Evolutionary conservation across 2,329 filamentous ascomycete genomes (phyloP).

Genomic region (Calonectria pauciramosa): DNA sequence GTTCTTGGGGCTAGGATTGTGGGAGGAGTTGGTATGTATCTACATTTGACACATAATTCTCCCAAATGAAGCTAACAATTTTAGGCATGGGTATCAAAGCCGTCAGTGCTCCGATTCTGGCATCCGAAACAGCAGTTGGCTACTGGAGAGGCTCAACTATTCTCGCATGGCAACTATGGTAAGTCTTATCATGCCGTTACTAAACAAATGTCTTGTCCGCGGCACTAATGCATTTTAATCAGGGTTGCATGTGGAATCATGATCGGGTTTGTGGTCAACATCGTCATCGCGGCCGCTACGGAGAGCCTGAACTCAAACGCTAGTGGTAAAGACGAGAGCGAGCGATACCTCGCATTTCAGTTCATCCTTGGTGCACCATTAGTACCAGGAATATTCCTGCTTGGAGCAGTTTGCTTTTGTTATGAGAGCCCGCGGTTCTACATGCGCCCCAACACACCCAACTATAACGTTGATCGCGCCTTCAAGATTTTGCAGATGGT

Average conservation of each 20-base stretch:
- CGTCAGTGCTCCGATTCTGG: conserved; percentile 62
- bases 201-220: conserved; percentile 41
- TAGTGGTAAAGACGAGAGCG: background rate
- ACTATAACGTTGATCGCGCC: conserved; percentile 51
- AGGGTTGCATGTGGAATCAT: conserved; percentile 45
- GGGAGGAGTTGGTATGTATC: conserved; percentile 32
- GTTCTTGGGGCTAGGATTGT: conserved; percentile 48
- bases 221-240: conserved; percentile 37
- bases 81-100: conserved; percentile 63
- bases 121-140: conserved; percentile 60
- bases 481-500: conserved; percentile 50
- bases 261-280: conserved; percentile 40
- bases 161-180: conserved; percentile 62
- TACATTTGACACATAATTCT: background rate
- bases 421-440: conserved; percentile 58
- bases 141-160: conserved; percentile 64
- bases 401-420: conserved; percentile 53
- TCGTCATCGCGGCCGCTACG: conserved; percentile 30
- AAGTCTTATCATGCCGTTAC: conserved; percentile 37
- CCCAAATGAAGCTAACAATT: background rate
- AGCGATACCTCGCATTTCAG: conserved; percentile 33
- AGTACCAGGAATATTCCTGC: conserved; percentile 51
- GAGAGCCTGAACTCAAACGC: conserved; percentile 12
- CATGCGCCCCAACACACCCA: conserved; percentile 50
- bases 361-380: conserved; percentile 54